Base-by-base conservation (phyloP, 2,329 filamentous ascomycete species). In the Intubia oerlemansii region DNA sequence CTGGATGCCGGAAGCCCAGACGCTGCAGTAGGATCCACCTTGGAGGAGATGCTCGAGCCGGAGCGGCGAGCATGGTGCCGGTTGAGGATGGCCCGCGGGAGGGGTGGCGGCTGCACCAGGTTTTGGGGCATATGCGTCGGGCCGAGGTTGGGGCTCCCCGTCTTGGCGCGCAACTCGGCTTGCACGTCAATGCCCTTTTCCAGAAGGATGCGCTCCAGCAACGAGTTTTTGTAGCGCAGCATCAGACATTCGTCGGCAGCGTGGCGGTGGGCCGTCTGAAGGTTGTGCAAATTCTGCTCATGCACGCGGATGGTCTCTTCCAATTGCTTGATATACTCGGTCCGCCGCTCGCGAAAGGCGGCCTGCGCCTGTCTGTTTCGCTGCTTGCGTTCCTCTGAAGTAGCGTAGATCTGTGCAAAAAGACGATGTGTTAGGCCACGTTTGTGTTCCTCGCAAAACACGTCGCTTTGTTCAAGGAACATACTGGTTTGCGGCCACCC, bases 341-440 rank as follows among this genome's bases (percentile, higher is more conserved):
- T 95, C 34, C 88, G 74, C 39, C 88, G 76, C 55, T 98, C 88
- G 41, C 88, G 75, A 46, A 98, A 98, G 33, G 88, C 88, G 31
- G 88, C 88, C 54, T 98, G 88, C 27, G 88, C 88, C 57, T 95
- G 88, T 42, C 88, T 65, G 48, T 98, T 98, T 39, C 88, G 71
- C 55, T 95, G 88, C 58, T 98, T 95, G 45, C 88, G 74, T 54
- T 98, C 88, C 52, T 98, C 88, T 9, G 88, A 95, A 20, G 88
- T 98, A 31, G 88, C 88, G 62, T 98, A 98, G 38, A 93, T 93
- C 85, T 93, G 28, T n/a, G n/a, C n/a, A n/a, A n/a, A n/a, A n/a
- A n/a, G n/a, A 12, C 26, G 18, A 8, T n/a, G 8, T n/a, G 19
- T 21, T 21, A 21, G 19, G 8, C 19, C 19, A 8, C 19, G 19